Percentiles rank a stretch among this genome's conserved stretches.
phyloP scores from a whole-genome alignment of 768 basidiomycete genomes.

The Xerocomus potaroensis region DNA sequence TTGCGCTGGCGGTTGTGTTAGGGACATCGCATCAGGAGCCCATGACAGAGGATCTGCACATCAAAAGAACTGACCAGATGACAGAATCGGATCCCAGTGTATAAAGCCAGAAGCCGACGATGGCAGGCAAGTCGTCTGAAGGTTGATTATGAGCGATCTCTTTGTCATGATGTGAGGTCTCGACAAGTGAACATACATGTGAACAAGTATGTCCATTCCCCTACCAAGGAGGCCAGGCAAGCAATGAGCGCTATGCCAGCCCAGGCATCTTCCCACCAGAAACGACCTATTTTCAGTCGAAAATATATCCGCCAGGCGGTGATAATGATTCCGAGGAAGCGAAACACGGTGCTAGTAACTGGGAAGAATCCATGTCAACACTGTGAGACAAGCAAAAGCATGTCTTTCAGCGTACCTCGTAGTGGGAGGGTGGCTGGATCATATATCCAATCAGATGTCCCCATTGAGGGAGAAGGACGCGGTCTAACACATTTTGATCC shows the following conservation, averaged over 20 bases:
- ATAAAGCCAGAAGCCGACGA: slow-evolving; percentile 6
- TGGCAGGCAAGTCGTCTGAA: not conserved
- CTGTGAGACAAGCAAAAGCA: not conserved
- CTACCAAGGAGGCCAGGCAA: slow-evolving; percentile 5
- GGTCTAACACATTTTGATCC: too few relatives aligned
- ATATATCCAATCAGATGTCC: not conserved
- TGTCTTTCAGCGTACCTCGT: not conserved
- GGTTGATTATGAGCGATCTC: not conserved
- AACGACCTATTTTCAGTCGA: slow-evolving; percentile 9
- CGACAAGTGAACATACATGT: not conserved
- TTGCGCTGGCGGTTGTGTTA: not conserved
- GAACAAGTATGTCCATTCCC: slow-evolving; percentile 2
- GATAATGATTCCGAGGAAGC: slow-evolving; percentile 3
- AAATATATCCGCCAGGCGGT: slow-evolving; percentile 11
- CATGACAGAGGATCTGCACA: not conserved
- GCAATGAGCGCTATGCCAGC: slow-evolving; percentile 5
- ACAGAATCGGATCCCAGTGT: slow-evolving; percentile 1
- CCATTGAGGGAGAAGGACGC: too few relatives aligned
- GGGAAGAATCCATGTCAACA: not conserved
- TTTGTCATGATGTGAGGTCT: not conserved
- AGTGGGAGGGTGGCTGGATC: not conserved
- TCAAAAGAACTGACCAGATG: not conserved
- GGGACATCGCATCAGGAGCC: not conserved
- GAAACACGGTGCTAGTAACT: not conserved
- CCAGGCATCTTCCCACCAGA: slow-evolving; percentile 20